A percentile compares a stretch with the other conserved stretches of the same genome.
These are phyloP conservation scores for Forsythia viridissima DNA, from an alignment of 257 asterid genomes.

Conservation along the genomic window DNA sequence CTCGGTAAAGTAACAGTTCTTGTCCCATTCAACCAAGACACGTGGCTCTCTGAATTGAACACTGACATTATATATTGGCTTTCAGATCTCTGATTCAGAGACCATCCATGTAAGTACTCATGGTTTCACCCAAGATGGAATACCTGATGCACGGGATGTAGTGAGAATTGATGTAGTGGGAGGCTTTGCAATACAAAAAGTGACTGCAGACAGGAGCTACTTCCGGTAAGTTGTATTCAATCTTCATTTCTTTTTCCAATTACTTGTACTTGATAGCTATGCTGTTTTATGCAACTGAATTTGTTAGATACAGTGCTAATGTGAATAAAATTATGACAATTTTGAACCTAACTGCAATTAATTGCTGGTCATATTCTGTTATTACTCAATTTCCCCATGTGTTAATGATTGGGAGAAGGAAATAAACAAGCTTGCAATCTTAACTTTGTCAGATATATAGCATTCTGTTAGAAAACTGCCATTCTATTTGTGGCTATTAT, in stretches of 20 bases:
- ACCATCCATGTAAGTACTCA: constrained; percentile 54
- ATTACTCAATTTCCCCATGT: neutral
- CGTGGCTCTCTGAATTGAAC: neutral
- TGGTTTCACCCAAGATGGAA: constrained; percentile 65
- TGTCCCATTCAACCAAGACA: neutral
- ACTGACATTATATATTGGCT: neutral
- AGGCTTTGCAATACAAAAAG: constrained; percentile 83
- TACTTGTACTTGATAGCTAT: neutral
- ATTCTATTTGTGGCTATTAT: neutral
- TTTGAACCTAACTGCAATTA: neutral
- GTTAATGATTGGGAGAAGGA: neutral
- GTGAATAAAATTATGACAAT: neutral
- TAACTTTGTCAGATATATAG: neutral
- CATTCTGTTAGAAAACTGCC: neutral
- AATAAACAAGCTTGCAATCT: neutral
- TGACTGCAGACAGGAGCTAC: constrained; percentile 60
- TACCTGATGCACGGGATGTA: constrained; percentile 64
- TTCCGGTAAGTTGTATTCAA: constrained; percentile 54
- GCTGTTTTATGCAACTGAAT: neutral
- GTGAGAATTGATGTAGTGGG: constrained; percentile 83
- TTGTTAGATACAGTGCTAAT: neutral
- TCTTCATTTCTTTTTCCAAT: neutral
- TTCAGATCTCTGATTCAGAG: constrained; percentile 73
- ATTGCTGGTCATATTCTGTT: neutral
- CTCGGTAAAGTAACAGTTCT: constrained; percentile 47